These are phyloP conservation scores for Teratosphaeria gauchensis DNA, from an alignment of 2,329 filamentous ascomycete genomes.

Conservation along the genomic window DNA sequence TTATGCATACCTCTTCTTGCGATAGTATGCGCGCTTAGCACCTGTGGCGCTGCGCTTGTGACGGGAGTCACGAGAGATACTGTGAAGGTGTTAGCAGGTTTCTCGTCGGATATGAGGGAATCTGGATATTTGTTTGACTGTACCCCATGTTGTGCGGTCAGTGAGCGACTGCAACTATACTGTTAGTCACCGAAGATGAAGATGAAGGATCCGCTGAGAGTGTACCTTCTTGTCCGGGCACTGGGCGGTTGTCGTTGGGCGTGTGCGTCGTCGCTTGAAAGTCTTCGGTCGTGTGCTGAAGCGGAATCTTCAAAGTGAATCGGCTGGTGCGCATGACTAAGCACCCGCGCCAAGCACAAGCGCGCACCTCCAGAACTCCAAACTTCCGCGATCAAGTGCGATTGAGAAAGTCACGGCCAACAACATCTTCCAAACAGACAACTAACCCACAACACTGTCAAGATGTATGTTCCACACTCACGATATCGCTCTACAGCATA, in stretches of 20 bases:
- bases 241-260: neutral
- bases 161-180: slow-evolving; percentile 28
- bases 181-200: slow-evolving; percentile 5
- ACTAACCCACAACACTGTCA: neutral
- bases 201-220: neutral
- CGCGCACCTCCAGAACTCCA: neutral
- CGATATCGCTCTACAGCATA: too few relatives aligned
- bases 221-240: neutral
- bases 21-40: slow-evolving; percentile 64
- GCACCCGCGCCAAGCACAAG: neutral
- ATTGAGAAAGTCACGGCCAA: neutral
- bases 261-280: neutral
- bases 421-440: neutral
- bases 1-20: slow-evolving; percentile 52
- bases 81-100: slow-evolving; percentile 30
- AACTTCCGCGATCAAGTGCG: neutral
- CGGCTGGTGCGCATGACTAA: neutral
- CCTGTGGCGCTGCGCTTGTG: slow-evolving; percentile 99
- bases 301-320: neutral
- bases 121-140: slow-evolving; percentile 14
- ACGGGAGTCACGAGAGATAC: slow-evolving; percentile 99
- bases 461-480: too few relatives aligned
- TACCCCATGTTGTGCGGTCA: slow-evolving; percentile 45
- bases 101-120: slow-evolving; percentile 10
- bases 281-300: neutral